phyloP scores from a whole-genome alignment of 495 filamentous ascomycete species.

The Pyronema domesticum region DNA sequence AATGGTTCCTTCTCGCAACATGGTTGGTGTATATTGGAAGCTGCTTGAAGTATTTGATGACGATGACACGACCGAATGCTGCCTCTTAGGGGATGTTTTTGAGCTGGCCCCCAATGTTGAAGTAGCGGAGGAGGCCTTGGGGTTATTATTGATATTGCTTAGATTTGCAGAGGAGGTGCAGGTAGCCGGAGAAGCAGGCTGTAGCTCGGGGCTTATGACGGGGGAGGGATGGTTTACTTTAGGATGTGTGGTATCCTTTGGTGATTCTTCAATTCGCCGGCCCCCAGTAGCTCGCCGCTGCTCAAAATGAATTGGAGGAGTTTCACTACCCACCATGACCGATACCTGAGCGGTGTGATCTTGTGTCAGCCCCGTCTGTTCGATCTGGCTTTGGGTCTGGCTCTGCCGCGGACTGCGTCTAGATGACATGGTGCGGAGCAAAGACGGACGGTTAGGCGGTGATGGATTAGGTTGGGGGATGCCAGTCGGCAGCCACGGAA shows the following conservation, averaged over 20 bases:
- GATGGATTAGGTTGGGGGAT: no score
- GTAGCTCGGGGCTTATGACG: not conserved
- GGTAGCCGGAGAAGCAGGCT: not conserved
- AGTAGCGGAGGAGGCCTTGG: not conserved
- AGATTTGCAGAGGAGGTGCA: not conserved
- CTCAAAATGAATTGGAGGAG: not conserved
- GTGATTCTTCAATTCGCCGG: not conserved
- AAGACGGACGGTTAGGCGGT: no score
- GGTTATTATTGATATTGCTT: not conserved
- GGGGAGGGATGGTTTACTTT: slow-evolving; percentile 3
- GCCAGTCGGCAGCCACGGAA: not conserved
- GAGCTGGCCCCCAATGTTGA: slow-evolving; percentile 4
- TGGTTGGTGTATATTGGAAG: slow-evolving; percentile 10
- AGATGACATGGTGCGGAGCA: not conserved
- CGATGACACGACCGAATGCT: not conserved
- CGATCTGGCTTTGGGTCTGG: not conserved
- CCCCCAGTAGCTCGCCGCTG: not conserved
- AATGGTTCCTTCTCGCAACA: slow-evolving; percentile 21
- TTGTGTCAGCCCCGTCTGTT: not conserved
- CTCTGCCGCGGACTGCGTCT: not conserved
- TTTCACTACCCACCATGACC: slow-evolving; percentile 1
- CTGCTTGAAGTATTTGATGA: not conserved
- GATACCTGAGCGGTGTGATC: slow-evolving; percentile 1
- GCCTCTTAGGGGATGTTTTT: slow-evolving; percentile 2
- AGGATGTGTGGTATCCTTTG: not conserved